phyloP scores from a whole-genome alignment of 768 basidiomycete species.

The Mycena polygramma region DNA sequence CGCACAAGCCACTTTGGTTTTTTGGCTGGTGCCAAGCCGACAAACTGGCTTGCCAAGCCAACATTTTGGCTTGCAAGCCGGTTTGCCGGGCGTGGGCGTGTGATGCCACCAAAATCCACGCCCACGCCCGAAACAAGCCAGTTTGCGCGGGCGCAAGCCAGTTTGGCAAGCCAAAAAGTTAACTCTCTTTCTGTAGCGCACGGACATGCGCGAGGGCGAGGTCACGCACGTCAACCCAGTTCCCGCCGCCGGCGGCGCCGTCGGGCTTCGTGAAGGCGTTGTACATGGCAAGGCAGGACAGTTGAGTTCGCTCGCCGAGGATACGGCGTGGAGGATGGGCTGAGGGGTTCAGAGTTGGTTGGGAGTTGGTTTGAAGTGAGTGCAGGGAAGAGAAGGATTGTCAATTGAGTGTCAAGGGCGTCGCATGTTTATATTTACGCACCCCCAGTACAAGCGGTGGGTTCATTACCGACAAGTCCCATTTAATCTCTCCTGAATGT shows the following conservation, averaged over 20 bases:
- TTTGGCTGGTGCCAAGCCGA: neutral
- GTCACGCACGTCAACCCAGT: too few species aligned
- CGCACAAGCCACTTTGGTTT: neutral
- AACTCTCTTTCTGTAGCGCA: neutral
- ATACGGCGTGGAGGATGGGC: too few species aligned
- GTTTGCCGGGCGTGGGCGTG: conserved; percentile 5
- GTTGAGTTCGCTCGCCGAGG: too few species aligned
- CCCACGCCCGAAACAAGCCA: conserved; percentile 9
- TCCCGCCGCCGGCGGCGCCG: too few species aligned
- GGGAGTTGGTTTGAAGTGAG: too few species aligned
- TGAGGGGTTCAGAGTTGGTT: too few species aligned
- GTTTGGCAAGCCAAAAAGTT: conserved; percentile 10
- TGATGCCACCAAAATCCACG: conserved; percentile 1
- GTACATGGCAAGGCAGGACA: too few species aligned
- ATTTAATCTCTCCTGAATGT: neutral
- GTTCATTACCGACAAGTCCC: conserved; percentile 49
- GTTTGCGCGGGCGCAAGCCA: conserved; percentile 7
- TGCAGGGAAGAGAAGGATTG: too few species aligned
- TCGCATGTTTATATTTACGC: too few species aligned
- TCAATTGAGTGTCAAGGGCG: too few species aligned
- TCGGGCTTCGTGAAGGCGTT: too few species aligned
- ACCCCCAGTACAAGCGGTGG: conserved; percentile 53
- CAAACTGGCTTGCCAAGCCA: conserved; percentile 6
- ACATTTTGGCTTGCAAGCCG: conserved; percentile 11
- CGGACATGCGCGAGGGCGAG: too few species aligned